Conservation (phyloP, 306 rosid genomes). For the Luffa aegyptiaca region DNA sequence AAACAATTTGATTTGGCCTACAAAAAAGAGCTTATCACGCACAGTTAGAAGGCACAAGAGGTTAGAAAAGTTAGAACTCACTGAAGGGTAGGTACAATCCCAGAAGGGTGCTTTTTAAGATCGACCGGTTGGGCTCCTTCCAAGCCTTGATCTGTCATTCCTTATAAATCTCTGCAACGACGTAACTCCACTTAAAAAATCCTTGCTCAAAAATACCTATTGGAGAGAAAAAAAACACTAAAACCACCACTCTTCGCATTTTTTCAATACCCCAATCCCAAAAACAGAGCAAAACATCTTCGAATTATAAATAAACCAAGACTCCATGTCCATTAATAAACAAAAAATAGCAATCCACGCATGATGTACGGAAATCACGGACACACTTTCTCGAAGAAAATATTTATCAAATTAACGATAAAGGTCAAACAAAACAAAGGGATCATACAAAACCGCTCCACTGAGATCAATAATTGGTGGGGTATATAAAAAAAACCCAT, state of each 20-base stretch:
- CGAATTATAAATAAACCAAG: not conserved
- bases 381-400: not conserved
- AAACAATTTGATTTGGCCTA: not conserved
- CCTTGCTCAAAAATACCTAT: not conserved
- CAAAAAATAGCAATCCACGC: not conserved
- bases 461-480: not conserved
- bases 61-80: slow-evolving; percentile 32
- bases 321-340: not conserved
- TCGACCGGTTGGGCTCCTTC: slow-evolving; percentile 86
- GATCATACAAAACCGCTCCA: not conserved
- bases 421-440: not conserved
- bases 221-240: not conserved
- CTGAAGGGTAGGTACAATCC: slow-evolving; percentile 94
- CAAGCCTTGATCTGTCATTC: slow-evolving; percentile 77
- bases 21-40: not conserved
- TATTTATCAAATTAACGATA: not conserved
- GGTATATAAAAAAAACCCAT: not conserved
- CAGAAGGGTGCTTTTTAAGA: slow-evolving; percentile 81
- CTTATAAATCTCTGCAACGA: slow-evolving; percentile 4
- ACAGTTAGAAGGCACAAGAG: not conserved
- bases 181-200: not conserved
- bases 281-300: not conserved
- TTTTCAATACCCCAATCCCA: not conserved
- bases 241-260: not conserved
- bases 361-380: not conserved